Evolutionary conservation across 2,329 filamentous ascomycete genomes (phyloP).

Genomic region (Trichophyton verrucosum): DNA sequence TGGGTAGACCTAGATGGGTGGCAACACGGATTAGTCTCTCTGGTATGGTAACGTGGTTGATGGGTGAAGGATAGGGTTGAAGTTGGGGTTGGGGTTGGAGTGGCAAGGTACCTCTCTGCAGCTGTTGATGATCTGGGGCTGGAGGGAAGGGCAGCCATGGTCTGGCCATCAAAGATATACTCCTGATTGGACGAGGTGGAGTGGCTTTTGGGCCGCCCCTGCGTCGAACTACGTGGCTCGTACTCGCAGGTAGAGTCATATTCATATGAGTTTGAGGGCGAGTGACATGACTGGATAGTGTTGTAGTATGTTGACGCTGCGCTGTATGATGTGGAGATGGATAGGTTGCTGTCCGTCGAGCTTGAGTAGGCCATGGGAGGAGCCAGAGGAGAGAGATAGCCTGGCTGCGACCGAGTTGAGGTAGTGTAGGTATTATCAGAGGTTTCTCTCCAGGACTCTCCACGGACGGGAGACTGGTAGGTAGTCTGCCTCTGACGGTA

Average conservation of each 20-base stretch:
- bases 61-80: background rate
- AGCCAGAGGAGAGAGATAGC: slow-evolving; percentile 6
- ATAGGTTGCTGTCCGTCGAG: slow-evolving; percentile 14
- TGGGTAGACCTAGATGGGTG: slow-evolving; percentile 9
- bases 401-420: background rate
- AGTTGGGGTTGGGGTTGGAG: background rate
- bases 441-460: background rate
- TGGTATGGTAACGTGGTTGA: background rate
- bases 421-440: background rate
- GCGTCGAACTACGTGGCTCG: background rate
- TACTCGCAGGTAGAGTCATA: background rate
- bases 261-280: background rate
- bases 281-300: background rate
- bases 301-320: slow-evolving; percentile 7
- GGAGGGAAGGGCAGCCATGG: background rate
- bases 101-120: slow-evolving; percentile 4
- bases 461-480: background rate
- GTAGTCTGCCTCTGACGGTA: background rate
- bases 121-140: background rate
- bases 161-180: background rate
- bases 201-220: background rate
- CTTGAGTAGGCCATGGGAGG: slow-evolving; percentile 14
- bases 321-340: slow-evolving; percentile 12
- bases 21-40: background rate
- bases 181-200: background rate